phyloP scores from a whole-genome alignment of 2,329 filamentous ascomycete genomes.

The Hypoxylon sp. region DNA sequence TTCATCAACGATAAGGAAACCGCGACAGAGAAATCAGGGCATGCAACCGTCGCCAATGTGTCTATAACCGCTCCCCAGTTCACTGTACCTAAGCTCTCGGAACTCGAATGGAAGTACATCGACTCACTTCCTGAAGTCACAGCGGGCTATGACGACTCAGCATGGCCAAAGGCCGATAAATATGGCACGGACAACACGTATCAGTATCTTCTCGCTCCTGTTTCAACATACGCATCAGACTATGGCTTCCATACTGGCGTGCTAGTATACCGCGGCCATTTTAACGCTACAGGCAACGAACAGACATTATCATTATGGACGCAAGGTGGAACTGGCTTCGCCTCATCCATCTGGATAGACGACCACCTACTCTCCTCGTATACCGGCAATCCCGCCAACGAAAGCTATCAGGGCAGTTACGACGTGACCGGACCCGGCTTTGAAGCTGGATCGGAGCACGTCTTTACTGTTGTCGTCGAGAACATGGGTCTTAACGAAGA shows the following conservation, averaged over 20 bases:
- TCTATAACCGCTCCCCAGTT: constrained; percentile 24
- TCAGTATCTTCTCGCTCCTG: constrained; percentile 70
- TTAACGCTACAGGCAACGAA: constrained; percentile 75
- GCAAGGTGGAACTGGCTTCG: constrained; percentile 78
- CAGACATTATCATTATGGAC: constrained; percentile 70
- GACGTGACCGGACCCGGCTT: constrained; percentile 68
- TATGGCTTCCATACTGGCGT: constrained; percentile 82
- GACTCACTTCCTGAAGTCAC: constrained; percentile 80
- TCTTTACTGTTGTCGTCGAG: constrained; percentile 80
- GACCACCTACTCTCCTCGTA: constrained; percentile 71
- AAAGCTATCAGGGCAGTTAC: constrained; percentile 52
- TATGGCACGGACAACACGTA: constrained; percentile 72
- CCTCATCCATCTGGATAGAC: constrained; percentile 78
- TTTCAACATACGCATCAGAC: constrained; percentile 76
- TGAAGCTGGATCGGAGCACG: constrained; percentile 66
- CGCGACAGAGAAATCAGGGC: constrained; percentile 57
- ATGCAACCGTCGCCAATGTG: constrained; percentile 51
- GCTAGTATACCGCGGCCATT: constrained; percentile 79
- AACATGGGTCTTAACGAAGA: constrained; percentile 78
- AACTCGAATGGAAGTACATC: constrained; percentile 76
- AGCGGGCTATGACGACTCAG: constrained; percentile 75
- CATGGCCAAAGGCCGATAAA: constrained; percentile 74
- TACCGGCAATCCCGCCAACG: constrained; percentile 35
- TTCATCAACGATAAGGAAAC: constrained; percentile 70
- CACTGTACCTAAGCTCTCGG: constrained; percentile 71